Evolutionary conservation across 208 protist species (phyloP).

Genomic region (Wallacemonas sp.): DNA sequence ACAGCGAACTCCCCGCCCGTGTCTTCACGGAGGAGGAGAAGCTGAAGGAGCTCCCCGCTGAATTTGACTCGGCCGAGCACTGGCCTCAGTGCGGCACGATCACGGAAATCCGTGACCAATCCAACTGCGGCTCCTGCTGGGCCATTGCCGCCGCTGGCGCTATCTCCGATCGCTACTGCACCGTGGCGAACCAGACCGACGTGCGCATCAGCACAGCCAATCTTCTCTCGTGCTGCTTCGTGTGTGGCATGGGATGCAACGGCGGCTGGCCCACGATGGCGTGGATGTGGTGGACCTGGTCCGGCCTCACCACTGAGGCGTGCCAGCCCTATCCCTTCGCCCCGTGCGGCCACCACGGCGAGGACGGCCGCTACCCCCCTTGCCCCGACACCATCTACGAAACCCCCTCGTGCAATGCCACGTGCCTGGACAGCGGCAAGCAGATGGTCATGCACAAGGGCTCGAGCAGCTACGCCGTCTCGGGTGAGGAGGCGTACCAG

Average conservation of each 20-base stretch:
- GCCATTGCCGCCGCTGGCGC: conserved; percentile 83
- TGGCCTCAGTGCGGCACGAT: conserved; percentile 73
- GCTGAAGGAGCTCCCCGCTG: conserved; percentile 33
- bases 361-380: conserved; percentile 48
- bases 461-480: conserved; percentile 39
- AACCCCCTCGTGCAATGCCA: conserved; percentile 75
- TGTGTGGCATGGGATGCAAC: conserved; percentile 80
- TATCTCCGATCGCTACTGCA: conserved; percentile 90
- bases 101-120: conserved; percentile 83
- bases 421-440: conserved; percentile 31
- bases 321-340: conserved; percentile 87
- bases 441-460: conserved; percentile 53
- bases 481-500: conserved; percentile 64
- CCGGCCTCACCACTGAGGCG: conserved; percentile 59
- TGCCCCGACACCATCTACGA: conserved; percentile 65
- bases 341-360: conserved; percentile 71
- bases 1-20: conserved; percentile 20
- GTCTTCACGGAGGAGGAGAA: conserved; percentile 53
- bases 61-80: conserved; percentile 55
- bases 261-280: conserved; percentile 71
- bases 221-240: conserved; percentile 78
- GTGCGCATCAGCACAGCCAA: conserved; percentile 68
- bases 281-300: conserved; percentile 67
- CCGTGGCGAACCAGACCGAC: conserved; percentile 47
- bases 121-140: conserved; percentile 91